Base-by-base conservation (phyloP, 2,329 filamentous ascomycete species). In the Triangularia setosa region DNA sequence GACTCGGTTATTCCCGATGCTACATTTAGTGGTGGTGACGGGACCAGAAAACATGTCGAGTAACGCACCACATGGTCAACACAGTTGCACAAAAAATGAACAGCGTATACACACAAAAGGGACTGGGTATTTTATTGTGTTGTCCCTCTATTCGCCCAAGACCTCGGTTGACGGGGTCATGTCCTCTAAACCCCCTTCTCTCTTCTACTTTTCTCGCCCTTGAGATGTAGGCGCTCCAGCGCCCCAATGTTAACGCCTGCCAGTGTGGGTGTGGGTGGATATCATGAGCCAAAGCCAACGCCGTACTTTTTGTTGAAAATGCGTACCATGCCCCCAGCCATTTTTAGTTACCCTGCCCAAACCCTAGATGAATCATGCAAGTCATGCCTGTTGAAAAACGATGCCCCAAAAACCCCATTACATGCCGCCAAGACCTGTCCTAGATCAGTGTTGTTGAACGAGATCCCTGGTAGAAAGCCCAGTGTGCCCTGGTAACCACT, bases 161-260 rank as follows among this genome's bases (percentile, higher is more conserved):
- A 65, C 77, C 78, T 72, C 78, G 79, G 79, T 80, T 80, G 79
- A 80, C 77, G 79, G 77, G 77, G 33, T 59, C 74, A 6, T 72
- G 65, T 67, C 60, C 63, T 67, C 40, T 63, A 60, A 66, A 68
- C 68, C 67, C 72, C 68, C 68, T 66, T 70, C 69, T 68, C 70
- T 69, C 73, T 69, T 73, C 72, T 73, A 70, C 76, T 75, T 75
- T 77, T 75, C 74, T 77, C 61, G 60, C 58, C 58, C 62, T 55
- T 57, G 11, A 55, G 40, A 74, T 76, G 77, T 77, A 75, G 77
- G 73, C 74, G 62, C 61, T 56, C 64, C 59, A 18, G 63, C 60
- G 61, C 62, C 69, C 66, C 56, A 61, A 64, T 73, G 72, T 74
- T 69, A 73, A 74, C 70, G 69, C 72, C 71, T 71, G 70, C 66